Conservation (phyloP, 1,139 yeast species). For the Hansenula anomala region DNA sequence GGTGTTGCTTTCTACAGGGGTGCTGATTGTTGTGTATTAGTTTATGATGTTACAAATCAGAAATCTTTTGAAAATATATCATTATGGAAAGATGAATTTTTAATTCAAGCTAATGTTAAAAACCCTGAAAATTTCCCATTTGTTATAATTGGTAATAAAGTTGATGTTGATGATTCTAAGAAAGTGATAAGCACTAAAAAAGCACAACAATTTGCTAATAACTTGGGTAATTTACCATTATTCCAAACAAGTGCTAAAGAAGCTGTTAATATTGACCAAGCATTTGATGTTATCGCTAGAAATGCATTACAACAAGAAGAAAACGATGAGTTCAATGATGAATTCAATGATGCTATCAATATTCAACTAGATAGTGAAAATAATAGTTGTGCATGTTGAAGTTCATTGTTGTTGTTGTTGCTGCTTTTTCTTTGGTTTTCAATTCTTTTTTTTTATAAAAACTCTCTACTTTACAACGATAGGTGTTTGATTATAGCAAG, state of each 20-base stretch:
- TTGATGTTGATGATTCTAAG: constrained; percentile 90
- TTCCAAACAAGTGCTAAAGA: constrained; percentile 95
- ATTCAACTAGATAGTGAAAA: constrained; percentile 85
- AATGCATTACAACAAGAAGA: constrained; percentile 92
- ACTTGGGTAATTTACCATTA: constrained; percentile 85
- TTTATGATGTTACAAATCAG: constrained; percentile 90
- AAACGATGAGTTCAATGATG: constrained; percentile 84
- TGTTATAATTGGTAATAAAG: constrained; percentile 89
- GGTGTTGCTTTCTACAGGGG: constrained; percentile 98
- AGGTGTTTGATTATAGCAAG: too few species aligned
- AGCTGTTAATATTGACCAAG: constrained; percentile 89
- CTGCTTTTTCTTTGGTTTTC: neutral
- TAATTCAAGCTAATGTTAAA: constrained; percentile 86
- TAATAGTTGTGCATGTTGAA: constrained; percentile 71
- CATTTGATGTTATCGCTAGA: constrained; percentile 93
- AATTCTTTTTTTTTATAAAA: neutral
- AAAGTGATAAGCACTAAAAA: constrained; percentile 79
- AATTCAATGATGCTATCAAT: constrained; percentile 93
- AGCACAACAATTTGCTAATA: constrained; percentile 81
- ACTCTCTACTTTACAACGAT: too few species aligned
- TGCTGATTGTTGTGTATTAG: constrained; percentile 96
- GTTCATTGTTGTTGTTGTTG: neutral
- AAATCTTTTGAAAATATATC: constrained; percentile 87
- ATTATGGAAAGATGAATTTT: constrained; percentile 93
- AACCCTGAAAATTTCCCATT: constrained; percentile 96